A percentile compares a stretch with the other conserved stretches of the same genome.
Conservation (phyloP, 2,329 filamentous ascomycete genomes). For the Madurella mycetomatis region DNA sequence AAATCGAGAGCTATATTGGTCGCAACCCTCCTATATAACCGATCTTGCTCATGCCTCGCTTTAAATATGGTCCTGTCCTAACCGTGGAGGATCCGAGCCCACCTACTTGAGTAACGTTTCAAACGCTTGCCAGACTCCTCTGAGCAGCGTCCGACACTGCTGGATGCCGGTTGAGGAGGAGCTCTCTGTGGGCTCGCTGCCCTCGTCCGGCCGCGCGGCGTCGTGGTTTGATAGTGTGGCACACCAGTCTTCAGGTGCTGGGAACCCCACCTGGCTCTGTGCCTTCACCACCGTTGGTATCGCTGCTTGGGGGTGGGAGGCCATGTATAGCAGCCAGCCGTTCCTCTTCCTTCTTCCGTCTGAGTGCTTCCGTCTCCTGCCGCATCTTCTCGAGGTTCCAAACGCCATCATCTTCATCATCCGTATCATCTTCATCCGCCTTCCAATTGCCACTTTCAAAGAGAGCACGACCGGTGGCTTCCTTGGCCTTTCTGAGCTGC, state of each 20-base stretch:
- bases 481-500: constrained; percentile 84
- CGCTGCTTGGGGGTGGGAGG: constrained; percentile 15
- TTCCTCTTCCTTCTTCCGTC: constrained; percentile 74
- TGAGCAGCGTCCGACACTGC: constrained; percentile 9
- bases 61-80: constrained; percentile 3
- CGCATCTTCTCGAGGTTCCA: constrained; percentile 84
- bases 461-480: constrained; percentile 88
- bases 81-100: not conserved
- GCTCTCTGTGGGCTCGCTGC: constrained; percentile 22
- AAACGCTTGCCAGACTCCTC: not conserved
- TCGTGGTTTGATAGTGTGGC: constrained; percentile 3
- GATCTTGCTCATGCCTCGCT: not conserved
- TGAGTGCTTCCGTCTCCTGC: constrained; percentile 74
- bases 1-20: constrained; percentile 16
- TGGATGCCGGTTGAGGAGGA: constrained; percentile 17
- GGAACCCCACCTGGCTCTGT: constrained; percentile 21
- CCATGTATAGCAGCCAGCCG: constrained; percentile 40
- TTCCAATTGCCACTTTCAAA: constrained; percentile 97
- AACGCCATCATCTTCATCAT: constrained; percentile 47
- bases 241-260: constrained; percentile 25
- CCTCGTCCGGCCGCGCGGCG: constrained; percentile 17
- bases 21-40: constrained; percentile 10
- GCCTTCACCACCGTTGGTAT: constrained; percentile 15
- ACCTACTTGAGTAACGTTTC: not conserved
- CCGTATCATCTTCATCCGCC: constrained; percentile 57